Conservation (phyloP, 305 asterid species). For the Fraxinus greggii region DNA sequence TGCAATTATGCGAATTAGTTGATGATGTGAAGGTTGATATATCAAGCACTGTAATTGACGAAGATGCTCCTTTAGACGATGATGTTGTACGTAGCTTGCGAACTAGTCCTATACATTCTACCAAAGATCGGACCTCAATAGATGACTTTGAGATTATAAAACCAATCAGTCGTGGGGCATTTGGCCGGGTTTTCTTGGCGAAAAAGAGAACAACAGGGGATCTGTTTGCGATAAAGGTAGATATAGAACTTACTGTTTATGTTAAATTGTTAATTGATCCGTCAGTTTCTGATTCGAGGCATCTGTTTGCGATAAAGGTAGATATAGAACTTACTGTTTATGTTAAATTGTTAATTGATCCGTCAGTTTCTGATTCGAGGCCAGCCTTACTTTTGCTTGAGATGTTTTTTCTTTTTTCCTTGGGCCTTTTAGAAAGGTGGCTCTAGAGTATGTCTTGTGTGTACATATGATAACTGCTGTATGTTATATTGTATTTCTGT, state of each 20-base stretch:
- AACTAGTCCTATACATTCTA: slow-evolving; percentile 88
- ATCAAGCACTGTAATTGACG: slow-evolving; percentile 87
- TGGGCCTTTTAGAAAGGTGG: slow-evolving; percentile 2
- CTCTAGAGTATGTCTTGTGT: neutral
- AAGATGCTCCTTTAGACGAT: slow-evolving; percentile 96
- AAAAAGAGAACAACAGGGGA: slow-evolving; percentile 98
- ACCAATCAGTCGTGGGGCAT: slow-evolving; percentile 99
- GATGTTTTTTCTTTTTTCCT: slow-evolving; percentile 12
- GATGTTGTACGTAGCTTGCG: slow-evolving; percentile 96
- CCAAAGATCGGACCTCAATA: slow-evolving; percentile 91
- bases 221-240: slow-evolving; percentile 95
- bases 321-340: neutral
- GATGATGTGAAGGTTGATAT: slow-evolving; percentile 95
- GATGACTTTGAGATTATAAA: slow-evolving; percentile 98
- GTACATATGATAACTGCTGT: neutral
- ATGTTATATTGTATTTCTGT: neutral
- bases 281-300: slow-evolving; percentile 8
- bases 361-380: slow-evolving; percentile 6
- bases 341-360: neutral
- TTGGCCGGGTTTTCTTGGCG: slow-evolving; percentile 97
- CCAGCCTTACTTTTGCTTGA: neutral
- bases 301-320: slow-evolving; percentile 97
- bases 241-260: neutral
- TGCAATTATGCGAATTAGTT: slow-evolving; percentile 91
- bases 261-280: neutral